A percentile compares a stretch with the other conserved stretches of the same genome.
phyloP scores from a whole-genome alignment of 1,139 yeast species.

The Blastobotrys elegans region DNA sequence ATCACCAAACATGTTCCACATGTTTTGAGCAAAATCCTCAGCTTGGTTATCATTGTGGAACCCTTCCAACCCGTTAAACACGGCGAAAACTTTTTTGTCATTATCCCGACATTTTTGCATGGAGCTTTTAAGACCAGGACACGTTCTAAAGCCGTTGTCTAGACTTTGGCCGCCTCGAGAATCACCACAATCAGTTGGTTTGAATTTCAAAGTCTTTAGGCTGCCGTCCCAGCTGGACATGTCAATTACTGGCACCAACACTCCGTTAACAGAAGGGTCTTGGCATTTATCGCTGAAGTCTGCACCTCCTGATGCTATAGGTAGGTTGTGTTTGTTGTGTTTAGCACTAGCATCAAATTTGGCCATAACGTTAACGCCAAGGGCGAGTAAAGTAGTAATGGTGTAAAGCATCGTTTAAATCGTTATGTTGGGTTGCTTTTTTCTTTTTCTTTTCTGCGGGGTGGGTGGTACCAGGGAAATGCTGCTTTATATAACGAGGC shows the following conservation, averaged over 20 bases:
- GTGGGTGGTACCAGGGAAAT: too few relatives aligned
- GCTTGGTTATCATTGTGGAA: conserved; percentile 49
- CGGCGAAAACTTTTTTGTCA: conserved; percentile 59
- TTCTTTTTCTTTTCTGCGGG: too few relatives aligned
- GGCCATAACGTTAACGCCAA: background rate
- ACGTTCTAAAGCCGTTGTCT: background rate
- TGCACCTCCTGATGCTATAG: background rate
- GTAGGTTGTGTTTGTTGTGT: background rate
- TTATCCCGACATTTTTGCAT: conserved; percentile 64
- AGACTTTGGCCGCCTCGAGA: background rate
- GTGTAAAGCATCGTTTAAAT: background rate
- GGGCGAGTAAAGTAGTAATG: background rate
- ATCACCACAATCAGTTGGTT: background rate
- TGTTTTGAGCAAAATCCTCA: conserved; percentile 58
- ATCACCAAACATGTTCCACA: conserved; percentile 86
- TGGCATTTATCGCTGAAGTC: background rate
- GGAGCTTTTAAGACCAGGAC: conserved; percentile 45
- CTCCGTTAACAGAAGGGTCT: background rate
- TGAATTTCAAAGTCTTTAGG: background rate
- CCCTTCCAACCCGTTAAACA: conserved; percentile 17
- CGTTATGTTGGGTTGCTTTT: too few relatives aligned
- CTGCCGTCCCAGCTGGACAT: conserved; percentile 1
- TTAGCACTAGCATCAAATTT: background rate
- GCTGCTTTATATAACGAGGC: too few relatives aligned
- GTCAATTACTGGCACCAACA: conserved; percentile 1